phyloP scores from a whole-genome alignment of 768 basidiomycete genomes.

The Suillus subaureus region DNA sequence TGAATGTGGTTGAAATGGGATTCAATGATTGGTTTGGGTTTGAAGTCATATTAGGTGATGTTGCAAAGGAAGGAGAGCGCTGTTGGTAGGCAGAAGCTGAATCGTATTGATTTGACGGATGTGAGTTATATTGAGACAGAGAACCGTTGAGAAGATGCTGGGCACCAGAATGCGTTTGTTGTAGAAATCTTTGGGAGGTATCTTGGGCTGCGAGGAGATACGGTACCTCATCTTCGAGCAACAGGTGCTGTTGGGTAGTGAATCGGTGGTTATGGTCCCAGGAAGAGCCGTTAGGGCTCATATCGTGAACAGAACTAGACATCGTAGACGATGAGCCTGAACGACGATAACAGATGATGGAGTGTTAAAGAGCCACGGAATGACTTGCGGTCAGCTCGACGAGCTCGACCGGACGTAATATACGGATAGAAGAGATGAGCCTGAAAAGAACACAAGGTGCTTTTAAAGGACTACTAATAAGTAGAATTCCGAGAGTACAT shows the following conservation, averaged over 20 bases:
- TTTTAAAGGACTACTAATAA: not conserved
- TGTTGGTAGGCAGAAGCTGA: conserved; percentile 13
- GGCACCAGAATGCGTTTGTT: conserved; percentile 13
- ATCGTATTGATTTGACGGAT: conserved; percentile 17
- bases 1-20: conserved; percentile 18
- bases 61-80: conserved; percentile 9
- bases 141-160: conserved; percentile 10
- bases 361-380: not conserved
- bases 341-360: not conserved
- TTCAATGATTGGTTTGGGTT: conserved; percentile 13
- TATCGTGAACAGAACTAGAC: conserved; percentile 24
- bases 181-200: conserved; percentile 11
- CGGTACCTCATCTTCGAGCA: conserved; percentile 31
- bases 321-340: conserved; percentile 16
- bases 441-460: not conserved
- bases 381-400: conserved; percentile 11
- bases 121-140: conserved; percentile 13
- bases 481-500: not conserved
- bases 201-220: conserved; percentile 20
- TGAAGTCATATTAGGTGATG: conserved; percentile 16
- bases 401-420: not conserved
- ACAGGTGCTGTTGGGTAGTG: conserved; percentile 19
- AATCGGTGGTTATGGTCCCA: conserved; percentile 23
- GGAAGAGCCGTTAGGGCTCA: conserved; percentile 14
- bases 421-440: not conserved